These are phyloP conservation scores for Pseudisothecium myosuroides DNA, from an alignment of 225 moss, liverwort and hornwort genomes.

Conservation along the genomic window DNA sequence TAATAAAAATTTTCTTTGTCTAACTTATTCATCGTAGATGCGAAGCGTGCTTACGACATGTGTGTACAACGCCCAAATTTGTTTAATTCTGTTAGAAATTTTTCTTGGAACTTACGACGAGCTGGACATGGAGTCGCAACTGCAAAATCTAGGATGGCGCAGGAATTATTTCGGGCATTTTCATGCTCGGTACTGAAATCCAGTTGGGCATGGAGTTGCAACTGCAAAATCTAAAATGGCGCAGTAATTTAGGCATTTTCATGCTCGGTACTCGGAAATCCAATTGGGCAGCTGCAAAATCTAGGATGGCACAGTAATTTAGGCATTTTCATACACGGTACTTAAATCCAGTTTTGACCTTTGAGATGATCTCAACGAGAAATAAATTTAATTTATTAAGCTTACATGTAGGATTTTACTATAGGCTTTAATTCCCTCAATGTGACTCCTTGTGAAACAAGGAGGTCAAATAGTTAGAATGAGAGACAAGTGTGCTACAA, in stretches of 20 bases:
- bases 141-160: neutral
- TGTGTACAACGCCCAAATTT: too few relatives aligned
- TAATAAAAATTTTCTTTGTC: neutral
- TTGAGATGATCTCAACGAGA: neutral
- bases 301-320: neutral
- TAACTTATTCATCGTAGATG: neutral
- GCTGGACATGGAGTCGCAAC: too few relatives aligned
- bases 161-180: neutral
- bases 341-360: neutral
- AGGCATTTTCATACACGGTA: neutral
- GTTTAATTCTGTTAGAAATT: neutral
- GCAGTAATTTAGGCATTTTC: neutral
- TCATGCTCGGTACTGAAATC: neutral
- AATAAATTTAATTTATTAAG: neutral
- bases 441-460: neutral
- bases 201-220: too few relatives aligned
- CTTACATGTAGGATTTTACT: neutral
- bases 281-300: neutral
- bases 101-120: neutral
- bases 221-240: neutral
- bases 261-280: neutral
- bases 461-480: neutral
- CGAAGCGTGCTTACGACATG: neutral
- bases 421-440: neutral
- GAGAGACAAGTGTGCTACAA: neutral